Evolutionary conservation across 169 alveolate species (phyloP), one percentile per base, ranked within the genome.

Genomic region (Fabrea salina): DNA sequence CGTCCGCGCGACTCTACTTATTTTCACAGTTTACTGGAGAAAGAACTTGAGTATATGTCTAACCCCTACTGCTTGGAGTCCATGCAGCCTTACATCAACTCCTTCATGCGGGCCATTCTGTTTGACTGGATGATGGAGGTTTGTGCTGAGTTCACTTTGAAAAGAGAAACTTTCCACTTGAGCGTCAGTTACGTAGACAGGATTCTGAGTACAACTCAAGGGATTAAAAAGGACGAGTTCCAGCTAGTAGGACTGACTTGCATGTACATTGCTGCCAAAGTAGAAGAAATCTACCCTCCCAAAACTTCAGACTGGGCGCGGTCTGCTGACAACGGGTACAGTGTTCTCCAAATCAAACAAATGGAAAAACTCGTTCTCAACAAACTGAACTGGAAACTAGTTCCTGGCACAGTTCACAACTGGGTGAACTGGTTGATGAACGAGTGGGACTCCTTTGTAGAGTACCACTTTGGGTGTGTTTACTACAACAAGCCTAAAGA

Each of bases 91-190:
- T 35, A 59, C 35, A 49, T 91, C 25, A 83, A 49, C 33, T 59
- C 80, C 13, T 67, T 56, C 25, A 92, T 92, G 96, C 79, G 96
- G 79, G 91, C 89, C n/a, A 75, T 92, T 25, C 79, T 92, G 1
- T 40, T 89, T 16, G 96, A 92, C 59, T 92, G 96, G 94, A 81
- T 92, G 89, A 85, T 87, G 79, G 92, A 92, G 54, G 93, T 88
- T 7, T 67, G 90, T 53, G 50, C 77, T 2, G 94, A 88, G 22
- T 92, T 79, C 70, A 64, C 49, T 11, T 67, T 92, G 64, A 84
- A 84, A 80, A 61, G 93, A 68, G 94, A 92, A 66, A 92, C 96
- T 25, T 86, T 77, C 59, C 81, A 85, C 56, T 54, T 86, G 4
- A 83, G 90, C 33, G 80, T 87, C 5, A 85, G 72, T 61, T 79